These are phyloP conservation scores for Aspergillus neoniger DNA, from an alignment of 2,329 filamentous ascomycete genomes.

Conservation along the genomic window DNA sequence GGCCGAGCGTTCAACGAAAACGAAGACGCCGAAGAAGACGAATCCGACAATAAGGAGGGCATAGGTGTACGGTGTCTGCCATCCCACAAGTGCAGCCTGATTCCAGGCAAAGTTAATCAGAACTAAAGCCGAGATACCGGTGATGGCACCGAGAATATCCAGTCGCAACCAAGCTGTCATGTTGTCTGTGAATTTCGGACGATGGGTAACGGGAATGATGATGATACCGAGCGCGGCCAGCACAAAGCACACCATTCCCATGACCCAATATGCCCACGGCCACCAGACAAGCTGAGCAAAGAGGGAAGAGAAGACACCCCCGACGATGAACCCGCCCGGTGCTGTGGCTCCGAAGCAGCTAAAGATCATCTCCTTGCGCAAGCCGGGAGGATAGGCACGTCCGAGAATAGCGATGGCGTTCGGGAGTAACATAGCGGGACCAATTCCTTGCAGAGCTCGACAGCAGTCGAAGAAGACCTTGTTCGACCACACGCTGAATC, in stretches of 20 bases:
- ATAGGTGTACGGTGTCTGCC: slow-evolving; percentile 58
- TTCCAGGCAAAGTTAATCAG: slow-evolving; percentile 71
- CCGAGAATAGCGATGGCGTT: slow-evolving; percentile 66
- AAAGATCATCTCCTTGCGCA: slow-evolving; percentile 63
- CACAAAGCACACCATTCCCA: slow-evolving; percentile 38
- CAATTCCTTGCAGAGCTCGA: slow-evolving; percentile 57
- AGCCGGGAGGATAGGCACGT: slow-evolving; percentile 57
- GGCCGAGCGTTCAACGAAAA: slow-evolving; percentile 53
- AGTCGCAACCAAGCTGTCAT: slow-evolving; percentile 27
- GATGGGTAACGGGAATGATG: slow-evolving; percentile 25
- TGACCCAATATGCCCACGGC: slow-evolving; percentile 54
- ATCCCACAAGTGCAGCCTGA: slow-evolving; percentile 62
- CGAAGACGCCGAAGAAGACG: slow-evolving; percentile 57
- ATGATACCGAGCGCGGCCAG: slow-evolving; percentile 40
- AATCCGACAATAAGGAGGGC: slow-evolving; percentile 59
- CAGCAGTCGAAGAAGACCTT: slow-evolving; percentile 55
- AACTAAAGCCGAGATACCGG: slow-evolving; percentile 58
- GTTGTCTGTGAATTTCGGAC: slow-evolving; percentile 13
- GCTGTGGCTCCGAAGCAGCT: slow-evolving; percentile 54
- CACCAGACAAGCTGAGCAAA: slow-evolving; percentile 51
- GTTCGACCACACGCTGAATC: slow-evolving; percentile 36
- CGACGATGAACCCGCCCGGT: slow-evolving; percentile 48
- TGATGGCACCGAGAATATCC: slow-evolving; percentile 45
- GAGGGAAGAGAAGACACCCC: slow-evolving; percentile 43
- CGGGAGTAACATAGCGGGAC: slow-evolving; percentile 63